Percentiles rank a stretch among this genome's conserved stretches.
phyloP scores from a whole-genome alignment of 75 land plant genomes.

The Azolla pinnata region DNA sequence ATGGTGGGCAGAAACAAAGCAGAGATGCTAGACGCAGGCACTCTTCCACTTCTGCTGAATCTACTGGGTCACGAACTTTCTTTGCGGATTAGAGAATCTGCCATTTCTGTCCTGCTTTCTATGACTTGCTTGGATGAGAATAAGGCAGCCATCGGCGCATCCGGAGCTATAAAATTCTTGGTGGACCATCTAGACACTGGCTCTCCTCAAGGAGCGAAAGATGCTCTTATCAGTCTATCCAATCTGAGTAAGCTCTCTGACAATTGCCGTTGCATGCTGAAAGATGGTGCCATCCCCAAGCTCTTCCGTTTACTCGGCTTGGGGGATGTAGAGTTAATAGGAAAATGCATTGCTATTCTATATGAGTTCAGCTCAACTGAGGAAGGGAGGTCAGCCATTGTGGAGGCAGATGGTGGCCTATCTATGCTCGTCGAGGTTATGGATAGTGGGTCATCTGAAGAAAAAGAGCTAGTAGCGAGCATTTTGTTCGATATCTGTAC shows the following conservation, averaged over 20 bases:
- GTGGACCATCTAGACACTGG: constrained; percentile 42
- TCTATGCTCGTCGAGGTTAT: constrained; percentile 54
- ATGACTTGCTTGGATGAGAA: constrained; percentile 34
- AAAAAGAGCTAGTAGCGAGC: constrained; percentile 61
- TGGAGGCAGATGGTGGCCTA: constrained; percentile 47
- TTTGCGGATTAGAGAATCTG: constrained; percentile 24
- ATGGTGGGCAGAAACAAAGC: constrained; percentile 47
- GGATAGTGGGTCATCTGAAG: constrained; percentile 43
- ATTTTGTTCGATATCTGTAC: constrained; percentile 57
- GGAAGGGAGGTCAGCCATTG: constrained; percentile 40
- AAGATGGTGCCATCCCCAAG: constrained; percentile 41
- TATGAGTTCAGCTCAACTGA: constrained; percentile 36
- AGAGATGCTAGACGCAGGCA: constrained; percentile 38
- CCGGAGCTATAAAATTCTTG: constrained; percentile 46
- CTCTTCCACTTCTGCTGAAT: constrained; percentile 33
- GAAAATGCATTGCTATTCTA: constrained; percentile 36
- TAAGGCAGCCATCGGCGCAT: constrained; percentile 32
- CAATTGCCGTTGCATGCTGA: constrained; percentile 23
- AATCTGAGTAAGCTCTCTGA: constrained; percentile 41
- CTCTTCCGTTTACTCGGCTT: constrained; percentile 39
- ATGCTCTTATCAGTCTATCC: constrained; percentile 41
- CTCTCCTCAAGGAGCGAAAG: constrained; percentile 24
- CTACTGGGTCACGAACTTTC: constrained; percentile 36
- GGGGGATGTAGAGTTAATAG: constrained; percentile 29
- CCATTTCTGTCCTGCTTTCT: constrained; percentile 34